Evolutionary conservation across 352 stramenopile species (phyloP).

Genomic region (Albugo laibachii): DNA sequence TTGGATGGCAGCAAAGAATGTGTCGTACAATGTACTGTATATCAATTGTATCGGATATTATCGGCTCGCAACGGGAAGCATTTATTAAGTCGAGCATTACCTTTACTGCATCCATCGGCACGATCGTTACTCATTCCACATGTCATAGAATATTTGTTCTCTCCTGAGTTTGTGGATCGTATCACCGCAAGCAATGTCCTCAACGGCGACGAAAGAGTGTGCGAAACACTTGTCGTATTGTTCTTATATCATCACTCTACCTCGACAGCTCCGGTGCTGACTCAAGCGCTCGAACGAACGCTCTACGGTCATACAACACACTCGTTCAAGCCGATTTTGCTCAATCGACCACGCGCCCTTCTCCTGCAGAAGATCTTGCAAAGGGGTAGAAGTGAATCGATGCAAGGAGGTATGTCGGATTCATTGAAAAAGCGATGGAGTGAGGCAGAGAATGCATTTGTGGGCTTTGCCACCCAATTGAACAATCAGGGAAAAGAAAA

Average conservation of each 20-base stretch:
- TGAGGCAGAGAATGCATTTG: no score
- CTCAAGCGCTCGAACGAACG: constrained; percentile 34
- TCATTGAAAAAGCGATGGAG: no score
- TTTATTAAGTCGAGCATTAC: constrained; percentile 51
- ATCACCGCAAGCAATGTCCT: constrained; percentile 11
- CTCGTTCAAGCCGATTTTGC: constrained; percentile 41
- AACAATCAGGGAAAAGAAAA: no score
- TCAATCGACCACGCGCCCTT: constrained; percentile 51
- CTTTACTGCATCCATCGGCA: constrained; percentile 55
- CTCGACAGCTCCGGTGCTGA: constrained; percentile 35
- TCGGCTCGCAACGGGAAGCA: constrained; percentile 44
- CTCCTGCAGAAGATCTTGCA: constrained; percentile 57
- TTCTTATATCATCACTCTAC: constrained; percentile 63
- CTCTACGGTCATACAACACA: constrained; percentile 32
- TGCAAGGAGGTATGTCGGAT: no score
- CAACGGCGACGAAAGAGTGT: constrained; percentile 17
- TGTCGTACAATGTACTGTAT: constrained; percentile 22
- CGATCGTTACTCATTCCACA: constrained; percentile 55
- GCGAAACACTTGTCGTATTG: constrained; percentile 62
- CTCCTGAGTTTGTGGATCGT: constrained; percentile 16
- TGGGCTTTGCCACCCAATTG: no score
- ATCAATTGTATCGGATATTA: constrained; percentile 36
- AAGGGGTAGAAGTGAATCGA: constrained; percentile 11
- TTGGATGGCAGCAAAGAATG: not conserved
- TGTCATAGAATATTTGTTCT: constrained; percentile 39